A percentile compares a stretch with the other conserved stretches of the same genome.
phyloP scores from a whole-genome alignment of 805 yeast species.

The Spathaspora boniae region DNA sequence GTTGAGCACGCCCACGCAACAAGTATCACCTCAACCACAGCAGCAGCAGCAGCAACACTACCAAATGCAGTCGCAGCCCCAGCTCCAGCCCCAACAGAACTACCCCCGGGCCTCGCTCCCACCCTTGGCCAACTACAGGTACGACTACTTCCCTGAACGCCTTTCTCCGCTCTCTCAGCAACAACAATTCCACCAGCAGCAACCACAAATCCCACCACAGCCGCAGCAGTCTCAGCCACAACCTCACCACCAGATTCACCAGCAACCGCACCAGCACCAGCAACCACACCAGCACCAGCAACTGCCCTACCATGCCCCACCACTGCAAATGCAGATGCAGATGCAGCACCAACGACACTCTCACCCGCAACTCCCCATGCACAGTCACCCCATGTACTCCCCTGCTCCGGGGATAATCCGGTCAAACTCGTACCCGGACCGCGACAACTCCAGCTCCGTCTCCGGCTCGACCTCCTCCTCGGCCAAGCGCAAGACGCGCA shows the following conservation, averaged over 20 bases:
- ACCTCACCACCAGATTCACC: slow-evolving; percentile 4
- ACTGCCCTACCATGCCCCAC: slow-evolving; percentile 5
- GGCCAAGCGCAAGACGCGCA: slow-evolving; percentile 44
- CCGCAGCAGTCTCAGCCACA: slow-evolving; percentile 6
- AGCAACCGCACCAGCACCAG: slow-evolving; percentile 5
- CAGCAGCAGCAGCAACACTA: slow-evolving; percentile 4
- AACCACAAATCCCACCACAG: slow-evolving; percentile 1
- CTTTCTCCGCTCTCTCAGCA: no score
- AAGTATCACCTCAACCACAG: slow-evolving; percentile 6
- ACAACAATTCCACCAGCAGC: slow-evolving; percentile 5
- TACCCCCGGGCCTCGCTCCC: slow-evolving; percentile 1
- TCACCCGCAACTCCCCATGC: background rate
- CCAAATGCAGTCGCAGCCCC: slow-evolving; percentile 3
- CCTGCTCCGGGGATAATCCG: slow-evolving; percentile 2
- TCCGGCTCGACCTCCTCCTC: background rate
- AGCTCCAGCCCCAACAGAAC: background rate
- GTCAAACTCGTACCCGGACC: slow-evolving; percentile 3
- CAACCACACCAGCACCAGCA: slow-evolving; percentile 7
- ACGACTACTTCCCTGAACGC: no score
- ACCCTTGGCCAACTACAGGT: slow-evolving; percentile 1
- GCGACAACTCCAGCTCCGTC: background rate
- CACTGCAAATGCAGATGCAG: slow-evolving; percentile 1
- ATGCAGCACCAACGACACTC: slow-evolving; percentile 1
- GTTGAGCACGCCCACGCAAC: slow-evolving; percentile 6
- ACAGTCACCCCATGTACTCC: background rate